Percentiles rank a stretch among this genome's conserved stretches.
Evolutionary conservation across 169 alveolate species (phyloP).

Genomic region (Fabrea salina): DNA sequence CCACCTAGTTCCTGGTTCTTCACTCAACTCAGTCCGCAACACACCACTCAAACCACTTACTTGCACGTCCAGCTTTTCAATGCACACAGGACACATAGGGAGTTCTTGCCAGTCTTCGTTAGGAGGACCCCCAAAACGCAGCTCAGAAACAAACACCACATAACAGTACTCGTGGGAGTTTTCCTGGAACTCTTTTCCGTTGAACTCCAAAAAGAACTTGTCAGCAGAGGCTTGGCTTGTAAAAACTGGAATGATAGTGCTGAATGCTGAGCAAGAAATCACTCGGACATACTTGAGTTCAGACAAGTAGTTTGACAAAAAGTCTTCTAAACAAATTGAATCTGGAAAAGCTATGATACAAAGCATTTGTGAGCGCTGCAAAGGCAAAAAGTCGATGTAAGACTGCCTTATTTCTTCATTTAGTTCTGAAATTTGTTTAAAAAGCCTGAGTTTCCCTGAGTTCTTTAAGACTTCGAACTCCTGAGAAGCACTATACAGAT

Average conservation of each 20-base stretch:
- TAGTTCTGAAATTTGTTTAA: background rate
- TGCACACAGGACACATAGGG: conserved; percentile 67
- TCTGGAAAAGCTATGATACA: conserved; percentile 7
- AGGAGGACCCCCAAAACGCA: too few relatives aligned
- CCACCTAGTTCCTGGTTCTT: background rate
- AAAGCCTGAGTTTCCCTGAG: background rate
- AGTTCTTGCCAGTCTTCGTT: conserved; percentile 27
- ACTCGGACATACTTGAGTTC: background rate
- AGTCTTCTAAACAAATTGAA: background rate
- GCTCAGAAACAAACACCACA: background rate
- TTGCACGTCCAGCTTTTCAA: conserved; percentile 55
- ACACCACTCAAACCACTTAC: conserved; percentile 47
- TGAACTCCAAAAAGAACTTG: conserved; percentile 2
- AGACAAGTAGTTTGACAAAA: background rate
- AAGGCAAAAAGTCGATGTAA: conserved; percentile 18
- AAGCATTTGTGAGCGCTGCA: background rate
- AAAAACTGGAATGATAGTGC: background rate
- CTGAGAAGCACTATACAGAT: too few relatives aligned
- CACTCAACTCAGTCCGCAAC: background rate
- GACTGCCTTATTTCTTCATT: background rate
- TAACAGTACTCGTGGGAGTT: conserved; percentile 11
- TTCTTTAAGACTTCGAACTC: background rate
- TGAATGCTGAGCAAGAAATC: background rate
- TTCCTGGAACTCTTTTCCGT: conserved; percentile 18
- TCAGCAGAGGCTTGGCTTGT: conserved; percentile 24